Conservation (phyloP, 495 filamentous ascomycete genomes). For the Aspergillus coremiiformis region DNA sequence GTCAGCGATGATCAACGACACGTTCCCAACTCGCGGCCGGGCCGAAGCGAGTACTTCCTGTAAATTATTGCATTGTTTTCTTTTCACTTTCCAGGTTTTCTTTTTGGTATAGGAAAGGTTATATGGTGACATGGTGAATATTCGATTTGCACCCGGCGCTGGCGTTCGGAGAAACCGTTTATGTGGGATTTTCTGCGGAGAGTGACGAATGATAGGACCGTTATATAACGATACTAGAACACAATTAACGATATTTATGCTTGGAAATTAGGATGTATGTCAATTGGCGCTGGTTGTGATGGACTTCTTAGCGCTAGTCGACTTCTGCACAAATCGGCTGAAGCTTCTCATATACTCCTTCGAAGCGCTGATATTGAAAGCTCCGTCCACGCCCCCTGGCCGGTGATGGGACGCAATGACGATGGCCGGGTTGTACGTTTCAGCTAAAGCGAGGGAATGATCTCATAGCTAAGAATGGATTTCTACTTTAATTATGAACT, state of each 20-base stretch:
- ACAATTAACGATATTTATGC: slow-evolving; percentile 23
- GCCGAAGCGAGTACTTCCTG: slow-evolving; percentile 90
- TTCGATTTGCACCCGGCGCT: slow-evolving; percentile 28
- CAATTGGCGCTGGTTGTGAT: no score
- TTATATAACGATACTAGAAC: slow-evolving; percentile 36
- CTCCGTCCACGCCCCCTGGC: no score
- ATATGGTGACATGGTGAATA: background rate
- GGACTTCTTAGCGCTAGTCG: no score
- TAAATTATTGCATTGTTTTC: slow-evolving; percentile 40
- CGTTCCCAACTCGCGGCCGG: slow-evolving; percentile 71
- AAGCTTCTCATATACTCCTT: no score
- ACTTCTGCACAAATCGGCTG: no score
- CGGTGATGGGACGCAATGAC: no score
- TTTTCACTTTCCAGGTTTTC: background rate
- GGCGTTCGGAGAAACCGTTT: slow-evolving; percentile 28
- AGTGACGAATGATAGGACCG: slow-evolving; percentile 19
- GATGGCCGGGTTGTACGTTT: no score
- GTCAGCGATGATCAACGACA: slow-evolving; percentile 88
- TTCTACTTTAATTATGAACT: no score
- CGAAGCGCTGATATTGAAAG: no score
- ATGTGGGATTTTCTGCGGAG: slow-evolving; percentile 8
- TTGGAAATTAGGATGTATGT: no score
- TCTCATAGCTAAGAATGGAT: no score
- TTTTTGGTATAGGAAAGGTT: background rate
- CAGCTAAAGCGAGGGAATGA: no score